Evolutionary conservation across 2,329 filamentous ascomycete species (phyloP).

Genomic region (Achaetomium macrosporum): DNA sequence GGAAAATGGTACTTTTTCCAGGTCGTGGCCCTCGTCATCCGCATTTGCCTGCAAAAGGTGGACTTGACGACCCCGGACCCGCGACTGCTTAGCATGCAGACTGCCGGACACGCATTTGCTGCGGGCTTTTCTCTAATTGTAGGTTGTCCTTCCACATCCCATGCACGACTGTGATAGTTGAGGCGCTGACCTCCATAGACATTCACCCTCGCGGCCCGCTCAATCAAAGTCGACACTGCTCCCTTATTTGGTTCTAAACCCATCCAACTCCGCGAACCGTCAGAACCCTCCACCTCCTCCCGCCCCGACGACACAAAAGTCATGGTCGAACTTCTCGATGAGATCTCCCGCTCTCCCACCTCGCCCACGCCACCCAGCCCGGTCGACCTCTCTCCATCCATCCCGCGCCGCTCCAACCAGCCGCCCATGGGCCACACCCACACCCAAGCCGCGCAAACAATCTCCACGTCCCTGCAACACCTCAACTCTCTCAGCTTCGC

Average conservation of each 20-base stretch:
- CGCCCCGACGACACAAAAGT: conserved; percentile 33
- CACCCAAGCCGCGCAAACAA: conserved; percentile 12
- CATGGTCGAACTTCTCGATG: conserved; percentile 43
- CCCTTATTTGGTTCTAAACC: conserved; percentile 42
- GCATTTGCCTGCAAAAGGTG: conserved; percentile 44
- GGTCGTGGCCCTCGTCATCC: conserved; percentile 49
- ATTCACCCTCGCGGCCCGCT: conserved; percentile 37
- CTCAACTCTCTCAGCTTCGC: conserved; percentile 15
- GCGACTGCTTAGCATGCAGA: conserved; percentile 36
- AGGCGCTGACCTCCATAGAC: conserved; percentile 34
- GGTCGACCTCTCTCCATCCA: conserved; percentile 8
- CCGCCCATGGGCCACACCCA: conserved; percentile 16
- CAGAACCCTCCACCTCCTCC: conserved; percentile 8
- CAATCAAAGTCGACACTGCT: conserved; percentile 51
- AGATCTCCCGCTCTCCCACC: conserved; percentile 34
- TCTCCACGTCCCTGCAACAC: conserved; percentile 11
- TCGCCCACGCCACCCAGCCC: conserved; percentile 16
- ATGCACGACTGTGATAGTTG: neutral
- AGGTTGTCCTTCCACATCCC: conserved; percentile 29
- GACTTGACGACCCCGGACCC: conserved; percentile 36
- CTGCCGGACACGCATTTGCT: conserved; percentile 51
- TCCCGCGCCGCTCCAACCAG: conserved; percentile 1
- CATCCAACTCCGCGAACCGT: conserved; percentile 18
- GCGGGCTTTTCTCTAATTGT: conserved; percentile 49
- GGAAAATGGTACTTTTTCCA: conserved; percentile 63